Conservation (phyloP, 1,139 yeast genomes). For the Pichia sp. region DNA sequence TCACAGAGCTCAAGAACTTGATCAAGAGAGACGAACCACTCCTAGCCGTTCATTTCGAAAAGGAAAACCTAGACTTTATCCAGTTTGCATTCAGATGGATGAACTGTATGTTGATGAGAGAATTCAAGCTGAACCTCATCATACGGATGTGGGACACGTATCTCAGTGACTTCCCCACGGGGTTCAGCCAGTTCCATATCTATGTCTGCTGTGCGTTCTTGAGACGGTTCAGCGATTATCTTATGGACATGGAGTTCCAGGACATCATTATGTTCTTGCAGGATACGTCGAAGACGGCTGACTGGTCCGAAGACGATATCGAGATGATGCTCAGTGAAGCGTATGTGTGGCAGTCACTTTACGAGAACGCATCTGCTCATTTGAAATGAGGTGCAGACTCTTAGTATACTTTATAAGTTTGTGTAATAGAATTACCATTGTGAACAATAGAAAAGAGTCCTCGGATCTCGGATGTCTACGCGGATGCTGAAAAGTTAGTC, state of each 20-base stretch:
- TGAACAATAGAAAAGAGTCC: too few species aligned
- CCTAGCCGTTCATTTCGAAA: conserved; percentile 69
- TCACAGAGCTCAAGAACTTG: conserved; percentile 71
- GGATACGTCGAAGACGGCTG: conserved; percentile 72
- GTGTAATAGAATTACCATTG: too few species aligned
- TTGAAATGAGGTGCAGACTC: too few species aligned
- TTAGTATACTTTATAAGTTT: too few species aligned
- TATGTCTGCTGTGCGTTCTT: conserved; percentile 98
- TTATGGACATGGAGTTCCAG: conserved; percentile 90
- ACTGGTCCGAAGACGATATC: conserved; percentile 88
- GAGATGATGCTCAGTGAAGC: conserved; percentile 95
- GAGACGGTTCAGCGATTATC: conserved; percentile 76
- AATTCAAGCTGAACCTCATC: conserved; percentile 71
- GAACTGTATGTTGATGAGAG: conserved; percentile 97
- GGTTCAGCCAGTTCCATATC: conserved; percentile 91
- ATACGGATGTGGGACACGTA: conserved; percentile 99
- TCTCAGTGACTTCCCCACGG: conserved; percentile 81
- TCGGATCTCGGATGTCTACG: too few species aligned
- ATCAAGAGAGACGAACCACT: conserved; percentile 78
- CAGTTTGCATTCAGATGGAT: conserved; percentile 98
- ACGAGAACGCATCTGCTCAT: conserved; percentile 86
- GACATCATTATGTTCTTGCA: conserved; percentile 90
- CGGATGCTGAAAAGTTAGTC: too few species aligned
- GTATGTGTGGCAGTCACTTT: conserved; percentile 92
- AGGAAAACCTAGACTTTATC: conserved; percentile 84